These are phyloP conservation scores for Halophytophthora batemanensis DNA, from an alignment of 352 stramenopile genomes.

Conservation along the genomic window DNA sequence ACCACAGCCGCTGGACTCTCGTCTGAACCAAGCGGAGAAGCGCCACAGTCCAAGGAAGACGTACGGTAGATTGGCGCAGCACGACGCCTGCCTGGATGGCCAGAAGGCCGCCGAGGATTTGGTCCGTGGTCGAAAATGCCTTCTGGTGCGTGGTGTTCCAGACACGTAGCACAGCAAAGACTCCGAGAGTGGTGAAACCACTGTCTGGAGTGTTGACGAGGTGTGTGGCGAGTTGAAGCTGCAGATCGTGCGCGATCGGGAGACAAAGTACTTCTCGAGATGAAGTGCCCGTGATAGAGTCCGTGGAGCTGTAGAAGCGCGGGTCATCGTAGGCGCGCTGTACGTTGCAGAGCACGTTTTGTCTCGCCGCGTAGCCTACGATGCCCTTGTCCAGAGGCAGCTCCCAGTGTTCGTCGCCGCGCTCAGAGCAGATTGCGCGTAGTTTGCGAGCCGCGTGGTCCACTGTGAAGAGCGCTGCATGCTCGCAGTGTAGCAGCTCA, in stretches of 20 bases:
- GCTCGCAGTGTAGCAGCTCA: slow-evolving; percentile 68
- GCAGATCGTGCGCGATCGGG: slow-evolving; percentile 57
- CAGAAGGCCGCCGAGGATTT: slow-evolving; percentile 59
- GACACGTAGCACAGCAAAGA: slow-evolving; percentile 60
- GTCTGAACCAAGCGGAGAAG: neutral
- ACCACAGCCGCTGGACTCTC: neutral
- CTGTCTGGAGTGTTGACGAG: slow-evolving; percentile 3
- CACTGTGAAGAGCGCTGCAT: slow-evolving; percentile 62
- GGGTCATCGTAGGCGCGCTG: slow-evolving; percentile 66
- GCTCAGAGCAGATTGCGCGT: slow-evolving; percentile 33
- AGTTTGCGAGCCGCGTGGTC: slow-evolving; percentile 41
- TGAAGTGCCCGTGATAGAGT: slow-evolving; percentile 56
- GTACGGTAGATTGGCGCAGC: slow-evolving; percentile 45
- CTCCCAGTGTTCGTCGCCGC: slow-evolving; percentile 46
- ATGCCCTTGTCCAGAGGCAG: slow-evolving; percentile 74
- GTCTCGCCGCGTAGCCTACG: slow-evolving; percentile 41
- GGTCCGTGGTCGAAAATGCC: slow-evolving; percentile 69
- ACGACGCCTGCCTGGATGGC: slow-evolving; percentile 59
- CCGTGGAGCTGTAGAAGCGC: slow-evolving; percentile 72
- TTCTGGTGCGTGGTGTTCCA: slow-evolving; percentile 77
- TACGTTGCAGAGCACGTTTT: slow-evolving; percentile 63
- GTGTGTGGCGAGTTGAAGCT: slow-evolving; percentile 21
- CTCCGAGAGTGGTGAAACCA: slow-evolving; percentile 16
- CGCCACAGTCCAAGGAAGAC: neutral
- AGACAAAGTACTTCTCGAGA: slow-evolving; percentile 67